Evolutionary conservation across 208 protist genomes (phyloP), one percentile per base, ranked within the genome.

Genomic region (Wallacemonas collosoma): DNA sequence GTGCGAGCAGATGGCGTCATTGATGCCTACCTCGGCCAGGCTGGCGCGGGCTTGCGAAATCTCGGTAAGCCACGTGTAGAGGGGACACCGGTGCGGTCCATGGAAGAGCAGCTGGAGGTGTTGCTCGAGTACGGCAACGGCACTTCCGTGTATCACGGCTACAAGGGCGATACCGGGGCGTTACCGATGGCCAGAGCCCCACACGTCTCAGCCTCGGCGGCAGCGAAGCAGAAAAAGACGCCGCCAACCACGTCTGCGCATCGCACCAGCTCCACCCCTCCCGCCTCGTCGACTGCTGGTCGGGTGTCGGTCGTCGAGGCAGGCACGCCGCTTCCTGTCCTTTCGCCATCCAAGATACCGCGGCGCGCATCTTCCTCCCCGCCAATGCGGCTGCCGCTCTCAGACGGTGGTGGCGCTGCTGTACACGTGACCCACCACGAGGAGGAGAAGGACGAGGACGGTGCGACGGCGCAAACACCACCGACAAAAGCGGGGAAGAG

Each of bases 61-160:
- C 8, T 69, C 3, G 64, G 50, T 48, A 69, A 69, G 48, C 51
- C 50, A 3, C 51, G 45, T 36, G 50, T 44, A n/a, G 44, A 41
- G 0, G 17, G 38, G 48, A 36, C 48, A 15, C 3, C 6, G 3
- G 5, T 36, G 14, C 64, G 45, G 15, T 69, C 51, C 6, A 55
- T 69, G 5, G 50, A 55, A 48, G 50, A 69, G 48, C 64, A 55
- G 64, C 64, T 69, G 64, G 12, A 47, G 64, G 47, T 69, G 47
- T 39, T 69, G 64, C 50, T 69, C 41, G 60, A 65, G 60, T 65
- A 50, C 60, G 60, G 60, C 60, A 65, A 65, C 41, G 60, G 60
- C 4, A 3, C 60, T 6, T 50, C 60, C n/a, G 41, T 65, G 41
- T 65, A 45, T 17, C 38, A 50, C 41, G 60, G 60, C 12, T 17